Conservation (phyloP, 2,329 filamentous ascomycete genomes). For the Cladophialophora yegresii region DNA sequence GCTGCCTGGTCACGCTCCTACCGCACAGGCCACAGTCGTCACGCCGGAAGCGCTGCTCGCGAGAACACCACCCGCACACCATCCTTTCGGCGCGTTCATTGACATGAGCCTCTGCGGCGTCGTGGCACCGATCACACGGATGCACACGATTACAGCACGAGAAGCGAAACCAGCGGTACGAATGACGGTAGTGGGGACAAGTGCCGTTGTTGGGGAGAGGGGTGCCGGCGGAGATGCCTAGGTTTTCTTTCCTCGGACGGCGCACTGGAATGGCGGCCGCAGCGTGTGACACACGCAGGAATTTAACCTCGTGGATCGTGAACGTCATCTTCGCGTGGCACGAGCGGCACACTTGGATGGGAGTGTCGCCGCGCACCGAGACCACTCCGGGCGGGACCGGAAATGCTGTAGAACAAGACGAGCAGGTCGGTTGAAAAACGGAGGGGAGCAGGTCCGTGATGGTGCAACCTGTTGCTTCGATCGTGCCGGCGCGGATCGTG, state of each 20-base stretch:
- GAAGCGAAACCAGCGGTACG: constrained; percentile 61
- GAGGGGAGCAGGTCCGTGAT: constrained; percentile 76
- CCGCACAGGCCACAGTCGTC: constrained; percentile 76
- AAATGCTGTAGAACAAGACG: constrained; percentile 69
- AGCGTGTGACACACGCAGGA: constrained; percentile 64
- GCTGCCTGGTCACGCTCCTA: constrained; percentile 67
- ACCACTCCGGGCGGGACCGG: constrained; percentile 62
- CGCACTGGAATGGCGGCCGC: constrained; percentile 36
- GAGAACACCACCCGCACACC: constrained; percentile 75
- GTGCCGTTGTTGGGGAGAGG: constrained; percentile 57
- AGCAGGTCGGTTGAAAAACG: constrained; percentile 76
- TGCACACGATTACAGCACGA: constrained; percentile 60
- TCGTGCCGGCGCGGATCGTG: constrained; percentile 73
- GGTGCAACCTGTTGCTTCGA: constrained; percentile 74
- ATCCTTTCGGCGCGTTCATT: constrained; percentile 83
- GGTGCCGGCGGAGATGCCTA: constrained; percentile 58
- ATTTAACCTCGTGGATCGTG: constrained; percentile 74
- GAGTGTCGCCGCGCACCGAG: constrained; percentile 71
- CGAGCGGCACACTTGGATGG: constrained; percentile 73
- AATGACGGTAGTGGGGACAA: constrained; percentile 58
- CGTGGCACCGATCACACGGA: constrained; percentile 70
- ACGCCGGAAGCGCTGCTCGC: constrained; percentile 76
- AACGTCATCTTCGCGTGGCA: constrained; percentile 81
- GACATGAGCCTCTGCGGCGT: constrained; percentile 67
- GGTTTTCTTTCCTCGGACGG: constrained; percentile 48